These are phyloP conservation scores for Fusarium keratoplasticum DNA, from an alignment of 2,329 filamentous ascomycete species.

Conservation along the genomic window DNA sequence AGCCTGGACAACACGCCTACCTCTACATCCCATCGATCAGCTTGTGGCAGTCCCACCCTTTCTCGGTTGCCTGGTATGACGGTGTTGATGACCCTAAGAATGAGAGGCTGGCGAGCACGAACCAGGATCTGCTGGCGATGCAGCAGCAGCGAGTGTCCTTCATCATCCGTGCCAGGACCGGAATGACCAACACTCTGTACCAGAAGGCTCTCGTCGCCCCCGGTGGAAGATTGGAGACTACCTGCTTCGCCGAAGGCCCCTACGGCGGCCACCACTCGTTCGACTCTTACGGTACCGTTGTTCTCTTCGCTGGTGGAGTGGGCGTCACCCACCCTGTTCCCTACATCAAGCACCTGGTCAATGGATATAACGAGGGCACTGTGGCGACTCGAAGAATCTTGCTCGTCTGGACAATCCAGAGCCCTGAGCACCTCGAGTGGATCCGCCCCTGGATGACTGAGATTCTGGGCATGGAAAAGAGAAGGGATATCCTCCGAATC, in stretches of 20 bases:
- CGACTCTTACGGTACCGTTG: slow-evolving; percentile 80
- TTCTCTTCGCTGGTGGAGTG: slow-evolving; percentile 84
- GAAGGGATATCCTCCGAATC: slow-evolving; percentile 79
- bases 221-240: slow-evolving; percentile 71
- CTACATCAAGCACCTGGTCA: slow-evolving; percentile 78
- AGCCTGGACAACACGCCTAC: slow-evolving; percentile 82
- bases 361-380: slow-evolving; percentile 75
- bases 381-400: slow-evolving; percentile 78
- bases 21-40: slow-evolving; percentile 80
- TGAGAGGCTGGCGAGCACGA: slow-evolving; percentile 69
- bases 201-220: slow-evolving; percentile 72
- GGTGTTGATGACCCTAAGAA: slow-evolving; percentile 64
- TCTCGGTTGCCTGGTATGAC: slow-evolving; percentile 83
- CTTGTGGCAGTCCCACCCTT: slow-evolving; percentile 81
- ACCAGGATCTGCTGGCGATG: slow-evolving; percentile 68
- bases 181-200: slow-evolving; percentile 78
- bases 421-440: slow-evolving; percentile 84
- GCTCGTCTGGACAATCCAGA: slow-evolving; percentile 83
- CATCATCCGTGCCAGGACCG: slow-evolving; percentile 78
- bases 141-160: slow-evolving; percentile 76
- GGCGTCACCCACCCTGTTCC: slow-evolving; percentile 85
- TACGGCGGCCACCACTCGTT: slow-evolving; percentile 80
- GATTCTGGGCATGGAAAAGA: slow-evolving; percentile 79
- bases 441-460: slow-evolving; percentile 87
- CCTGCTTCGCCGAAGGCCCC: slow-evolving; percentile 78